Conservation (phyloP, 1,284 basidiomycete species). For the Lignosus rhinocerotis region DNA sequence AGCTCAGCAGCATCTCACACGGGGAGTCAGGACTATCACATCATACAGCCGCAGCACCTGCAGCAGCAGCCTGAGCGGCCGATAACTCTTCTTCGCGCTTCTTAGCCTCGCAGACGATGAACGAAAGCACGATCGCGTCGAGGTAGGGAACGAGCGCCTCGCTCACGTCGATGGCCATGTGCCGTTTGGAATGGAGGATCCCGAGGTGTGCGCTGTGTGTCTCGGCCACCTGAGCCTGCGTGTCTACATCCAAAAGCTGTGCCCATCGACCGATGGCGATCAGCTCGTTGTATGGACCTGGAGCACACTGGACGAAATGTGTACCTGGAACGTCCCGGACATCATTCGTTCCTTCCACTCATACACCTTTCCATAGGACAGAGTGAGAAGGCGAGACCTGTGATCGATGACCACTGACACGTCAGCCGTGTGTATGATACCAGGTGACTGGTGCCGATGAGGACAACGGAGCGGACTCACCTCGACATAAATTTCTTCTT, state of each 20-base stretch:
- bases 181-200: not conserved
- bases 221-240: not conserved
- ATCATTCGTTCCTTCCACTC: not conserved
- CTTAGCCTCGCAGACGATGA: not conserved
- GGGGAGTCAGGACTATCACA: no score
- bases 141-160: not conserved
- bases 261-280: not conserved
- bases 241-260: not conserved
- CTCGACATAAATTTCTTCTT: conserved; percentile 1
- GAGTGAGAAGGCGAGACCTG: not conserved
- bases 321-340: not conserved
- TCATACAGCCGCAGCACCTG: no score
- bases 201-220: not conserved
- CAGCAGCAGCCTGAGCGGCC: no score
- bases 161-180: not conserved
- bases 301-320: not conserved
- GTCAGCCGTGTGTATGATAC: not conserved
- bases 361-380: not conserved
- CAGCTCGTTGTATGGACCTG: not conserved
- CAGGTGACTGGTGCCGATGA: not conserved
- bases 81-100: not conserved
- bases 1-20: no score
- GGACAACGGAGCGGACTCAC: not conserved
- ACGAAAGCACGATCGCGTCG: not conserved
- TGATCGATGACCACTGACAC: not conserved